phyloP scores from a whole-genome alignment of 352 stramenopile species.

The Globisporangium parvum region DNA sequence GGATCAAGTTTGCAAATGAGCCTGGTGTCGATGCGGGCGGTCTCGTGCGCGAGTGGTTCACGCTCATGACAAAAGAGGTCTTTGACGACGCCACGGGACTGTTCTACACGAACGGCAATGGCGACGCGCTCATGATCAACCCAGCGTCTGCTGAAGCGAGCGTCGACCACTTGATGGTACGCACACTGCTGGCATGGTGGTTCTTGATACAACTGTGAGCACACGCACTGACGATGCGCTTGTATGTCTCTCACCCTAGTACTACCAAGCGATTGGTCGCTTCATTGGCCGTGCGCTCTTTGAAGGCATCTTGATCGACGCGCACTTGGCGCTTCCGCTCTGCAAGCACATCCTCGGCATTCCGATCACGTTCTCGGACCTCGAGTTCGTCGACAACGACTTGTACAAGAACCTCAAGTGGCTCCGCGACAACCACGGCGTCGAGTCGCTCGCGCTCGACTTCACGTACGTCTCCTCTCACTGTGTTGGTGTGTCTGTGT shows the following conservation, averaged over 20 bases:
- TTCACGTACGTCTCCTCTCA: slow-evolving; percentile 54
- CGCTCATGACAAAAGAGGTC: slow-evolving; percentile 84
- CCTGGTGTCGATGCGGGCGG: slow-evolving; percentile 88
- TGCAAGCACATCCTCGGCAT: slow-evolving; percentile 89
- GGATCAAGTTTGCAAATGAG: slow-evolving; percentile 90
- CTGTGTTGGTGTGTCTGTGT: slow-evolving; percentile 4
- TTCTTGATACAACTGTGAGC: slow-evolving; percentile 7
- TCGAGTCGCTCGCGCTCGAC: slow-evolving; percentile 75
- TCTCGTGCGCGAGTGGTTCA: slow-evolving; percentile 90
- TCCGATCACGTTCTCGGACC: slow-evolving; percentile 87
- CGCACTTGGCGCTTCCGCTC: slow-evolving; percentile 76
- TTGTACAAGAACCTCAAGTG: slow-evolving; percentile 84
- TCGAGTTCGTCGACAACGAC: slow-evolving; percentile 88
- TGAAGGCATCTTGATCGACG: slow-evolving; percentile 83
- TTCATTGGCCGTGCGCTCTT: slow-evolving; percentile 86
- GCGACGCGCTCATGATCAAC: slow-evolving; percentile 82
- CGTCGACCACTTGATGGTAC: slow-evolving; percentile 81
- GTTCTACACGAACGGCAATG: slow-evolving; percentile 71
- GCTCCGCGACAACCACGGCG: slow-evolving; percentile 70
- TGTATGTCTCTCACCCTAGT: slow-evolving; percentile 15
- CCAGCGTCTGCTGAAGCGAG: slow-evolving; percentile 74
- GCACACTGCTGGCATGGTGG: background rate
- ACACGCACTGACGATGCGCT: slow-evolving; percentile 1
- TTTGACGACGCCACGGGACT: slow-evolving; percentile 83
- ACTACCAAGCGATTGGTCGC: slow-evolving; percentile 84